Evolutionary conservation across 331 rosid genomes (phyloP), one percentile per base, ranked within the genome.

Genomic region (Cydonia oblonga): DNA sequence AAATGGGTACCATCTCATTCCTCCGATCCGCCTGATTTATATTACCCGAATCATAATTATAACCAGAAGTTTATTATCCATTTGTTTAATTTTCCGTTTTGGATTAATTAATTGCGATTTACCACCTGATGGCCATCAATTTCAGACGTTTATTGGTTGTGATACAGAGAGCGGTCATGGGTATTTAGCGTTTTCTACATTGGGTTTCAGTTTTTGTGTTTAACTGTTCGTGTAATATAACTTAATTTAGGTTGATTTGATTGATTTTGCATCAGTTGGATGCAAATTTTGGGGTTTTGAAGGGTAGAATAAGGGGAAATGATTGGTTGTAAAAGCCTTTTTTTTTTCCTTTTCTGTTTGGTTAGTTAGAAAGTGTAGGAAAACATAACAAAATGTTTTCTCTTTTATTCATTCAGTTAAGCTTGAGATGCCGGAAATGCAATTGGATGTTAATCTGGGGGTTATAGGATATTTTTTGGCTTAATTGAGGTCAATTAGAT

Each of bases 1-100:
- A 52, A 42, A 91, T 91, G 93, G 92, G 96, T 91, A 86, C 23
- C 69, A 60, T 76, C 57, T 64, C 69, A 4, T 67, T 69, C 35
- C 29, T 73, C 73, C 54, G 74, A 71, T 76, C 75, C 76, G 75
- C 84, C 84, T 30, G 74, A 51, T 83, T 72, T 73, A 38, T 61
- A 38, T 38, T 75, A n/a, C 63, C 59, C 24, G 44, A 66, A 35
- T 16, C 35, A 14, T 25, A 38, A 28, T 24, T 24, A 64, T 64
- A 53, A 26, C 72, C 19, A 24, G 20, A 25, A 14, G 26, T 38
- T 35, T 64, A 64, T 30, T 38, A 38, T 35, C 42, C 5, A 24
- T 18, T 46, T 46, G 18, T 78, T 9, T 60, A 22, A 7, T 70
- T 70, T n/a, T 75, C 67, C 33, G 26, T 72, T 84, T 77, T 22